Evolutionary conservation across 192 early-diverging fungal genomes (phyloP), one percentile per base, ranked within the genome.

Genomic region (Backusella tarrabulga): DNA sequence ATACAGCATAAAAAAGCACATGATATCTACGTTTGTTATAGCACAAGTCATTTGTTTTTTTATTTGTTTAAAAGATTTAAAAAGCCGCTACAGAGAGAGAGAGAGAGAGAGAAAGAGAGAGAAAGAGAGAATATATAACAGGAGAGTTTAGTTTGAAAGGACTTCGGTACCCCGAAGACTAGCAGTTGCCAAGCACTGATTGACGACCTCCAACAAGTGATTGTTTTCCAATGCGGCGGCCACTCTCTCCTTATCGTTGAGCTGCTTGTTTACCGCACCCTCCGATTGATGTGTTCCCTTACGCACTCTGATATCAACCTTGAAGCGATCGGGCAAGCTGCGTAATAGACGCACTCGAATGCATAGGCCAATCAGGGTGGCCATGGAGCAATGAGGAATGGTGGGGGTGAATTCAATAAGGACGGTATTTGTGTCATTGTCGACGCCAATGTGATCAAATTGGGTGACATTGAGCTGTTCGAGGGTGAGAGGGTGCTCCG

Each of bases 301-400:
- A 23, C 91, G 89, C 34, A 99, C 95, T 12, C 85, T 86, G 56
- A 99, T 97, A 85, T 97, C 95, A 6, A 99, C 92, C 88, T 97
- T 98, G 88, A 96, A 99, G 38, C 96, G 87, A 42, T 90, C 91
- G 5, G 97, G 96, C 74, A 98, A 83, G 67, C 91, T 90, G 69
- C 96, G 87, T 54, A 99, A 84, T 56, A 99, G 81, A 66, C 94
- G 89, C 11, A 99, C 97, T 32, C 98, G 92, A 52, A 99, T 98
- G 84, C 97, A 98, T 19, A 98, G 88, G 0, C 98, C 98, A 83
- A 99, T 99, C 52, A 99, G 83, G 9, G 98, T 98, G 12, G 97
- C 97, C 98, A 99, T 99, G 38, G 95, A 97, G 84, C 98, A 99
- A 83, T 99, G 98, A 34, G 97, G 97, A 77, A 99, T 98, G 9